phyloP scores from a whole-genome alignment of 169 alveolate species.

The Neospora caninum region DNA sequence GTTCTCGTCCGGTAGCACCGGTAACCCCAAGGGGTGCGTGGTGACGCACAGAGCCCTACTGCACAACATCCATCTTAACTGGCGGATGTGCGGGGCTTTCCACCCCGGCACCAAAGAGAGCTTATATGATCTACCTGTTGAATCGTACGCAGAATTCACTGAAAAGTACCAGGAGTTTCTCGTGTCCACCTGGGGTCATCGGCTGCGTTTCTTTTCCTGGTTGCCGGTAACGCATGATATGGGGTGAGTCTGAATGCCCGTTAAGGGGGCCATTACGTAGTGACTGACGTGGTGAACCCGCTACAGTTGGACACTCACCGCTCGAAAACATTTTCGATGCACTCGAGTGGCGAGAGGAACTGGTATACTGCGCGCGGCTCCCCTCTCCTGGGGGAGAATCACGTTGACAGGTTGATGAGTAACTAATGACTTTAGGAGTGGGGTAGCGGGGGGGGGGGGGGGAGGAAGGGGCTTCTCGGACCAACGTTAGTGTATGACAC shows the following conservation, averaged over 20 bases:
- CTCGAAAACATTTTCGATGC: no score
- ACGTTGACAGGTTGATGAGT: no score
- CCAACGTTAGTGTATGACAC: no score
- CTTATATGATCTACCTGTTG: slow-evolving; percentile 22
- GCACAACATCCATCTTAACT: slow-evolving; percentile 60
- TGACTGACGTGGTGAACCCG: no score
- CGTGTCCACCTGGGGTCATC: slow-evolving; percentile 55
- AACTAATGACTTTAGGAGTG: no score
- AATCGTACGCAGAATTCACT: not conserved
- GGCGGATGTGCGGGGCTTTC: not conserved
- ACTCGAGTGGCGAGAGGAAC: no score
- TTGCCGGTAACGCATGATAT: slow-evolving; percentile 74
- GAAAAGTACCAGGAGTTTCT: not conserved
- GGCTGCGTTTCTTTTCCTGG: slow-evolving; percentile 69
- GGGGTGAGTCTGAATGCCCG: slow-evolving; percentile 49
- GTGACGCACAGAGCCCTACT: slow-evolving; percentile 71
- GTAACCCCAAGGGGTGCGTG: slow-evolving; percentile 74
- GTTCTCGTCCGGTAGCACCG: slow-evolving; percentile 75
- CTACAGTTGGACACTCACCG: no score
- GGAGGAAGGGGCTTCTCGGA: no score
- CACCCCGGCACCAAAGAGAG: not conserved
- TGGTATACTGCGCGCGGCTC: no score
- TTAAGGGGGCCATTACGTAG: not conserved
- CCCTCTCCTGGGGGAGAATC: no score
- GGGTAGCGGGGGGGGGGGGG: no score